Evolutionary conservation across 2,329 filamentous ascomycete species (phyloP).

Genomic region (Purpureocillium lavendulum): DNA sequence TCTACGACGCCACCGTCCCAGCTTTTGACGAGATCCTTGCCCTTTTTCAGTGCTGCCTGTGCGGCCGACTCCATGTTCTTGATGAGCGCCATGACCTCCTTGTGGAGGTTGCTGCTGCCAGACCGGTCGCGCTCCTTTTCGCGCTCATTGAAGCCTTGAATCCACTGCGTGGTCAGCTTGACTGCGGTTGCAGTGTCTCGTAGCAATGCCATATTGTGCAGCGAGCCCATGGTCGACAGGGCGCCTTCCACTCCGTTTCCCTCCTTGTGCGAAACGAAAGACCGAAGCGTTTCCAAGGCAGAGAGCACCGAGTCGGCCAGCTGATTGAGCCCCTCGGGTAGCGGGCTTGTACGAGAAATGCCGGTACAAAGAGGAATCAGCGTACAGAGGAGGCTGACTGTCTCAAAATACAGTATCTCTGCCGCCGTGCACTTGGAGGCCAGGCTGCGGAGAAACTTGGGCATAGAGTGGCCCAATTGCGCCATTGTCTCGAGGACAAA

Average conservation of each 20-base stretch:
- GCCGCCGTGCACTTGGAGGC: slow-evolving; percentile 26
- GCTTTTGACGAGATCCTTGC: slow-evolving; percentile 17
- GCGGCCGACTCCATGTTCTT: slow-evolving; percentile 24
- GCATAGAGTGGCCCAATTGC: slow-evolving; percentile 33
- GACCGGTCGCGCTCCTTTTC: slow-evolving; percentile 30
- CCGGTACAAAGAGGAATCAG: slow-evolving; percentile 20
- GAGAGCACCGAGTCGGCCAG: slow-evolving; percentile 16
- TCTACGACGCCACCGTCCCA: slow-evolving; percentile 19
- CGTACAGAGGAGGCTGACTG: slow-evolving; percentile 30
- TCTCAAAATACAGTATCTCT: slow-evolving; percentile 35
- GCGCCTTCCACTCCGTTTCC: slow-evolving; percentile 9
- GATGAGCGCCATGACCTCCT: slow-evolving; percentile 24
- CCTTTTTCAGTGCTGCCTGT: slow-evolving; percentile 21
- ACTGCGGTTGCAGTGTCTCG: slow-evolving; percentile 28
- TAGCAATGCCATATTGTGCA: slow-evolving; percentile 27
- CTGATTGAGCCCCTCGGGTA: slow-evolving; percentile 15
- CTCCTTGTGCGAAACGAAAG: slow-evolving; percentile 6
- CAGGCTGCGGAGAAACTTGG: slow-evolving; percentile 25
- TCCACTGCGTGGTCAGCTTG: slow-evolving; percentile 22
- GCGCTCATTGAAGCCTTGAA: slow-evolving; percentile 25
- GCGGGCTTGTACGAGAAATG: slow-evolving; percentile 13
- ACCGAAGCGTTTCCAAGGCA: slow-evolving; percentile 17
- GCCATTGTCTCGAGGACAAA: slow-evolving; percentile 34
- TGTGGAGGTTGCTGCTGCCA: slow-evolving; percentile 27
- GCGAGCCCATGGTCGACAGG: slow-evolving; percentile 18